These are phyloP conservation scores for Neurospora intermedia DNA, from an alignment of 495 filamentous ascomycete genomes.

Conservation along the genomic window DNA sequence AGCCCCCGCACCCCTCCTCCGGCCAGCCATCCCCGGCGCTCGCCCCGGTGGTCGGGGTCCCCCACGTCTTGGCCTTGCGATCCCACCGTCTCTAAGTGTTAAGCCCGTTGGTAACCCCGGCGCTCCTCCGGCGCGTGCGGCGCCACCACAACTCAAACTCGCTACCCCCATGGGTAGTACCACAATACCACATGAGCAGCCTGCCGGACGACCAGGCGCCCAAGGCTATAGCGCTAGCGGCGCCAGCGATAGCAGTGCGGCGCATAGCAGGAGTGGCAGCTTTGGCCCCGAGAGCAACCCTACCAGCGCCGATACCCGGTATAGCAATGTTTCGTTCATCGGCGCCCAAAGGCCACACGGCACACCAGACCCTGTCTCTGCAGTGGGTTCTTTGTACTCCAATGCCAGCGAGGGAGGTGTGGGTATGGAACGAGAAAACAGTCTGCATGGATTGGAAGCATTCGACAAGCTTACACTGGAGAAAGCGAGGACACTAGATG, in stretches of 20 bases:
- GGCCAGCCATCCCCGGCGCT: slow-evolving; percentile 70
- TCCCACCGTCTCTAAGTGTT: slow-evolving; percentile 70
- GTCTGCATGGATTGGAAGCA: slow-evolving; percentile 54
- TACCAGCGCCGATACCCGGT: slow-evolving; percentile 71
- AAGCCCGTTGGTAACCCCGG: slow-evolving; percentile 49
- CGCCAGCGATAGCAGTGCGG: slow-evolving; percentile 53
- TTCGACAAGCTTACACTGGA: slow-evolving; percentile 67
- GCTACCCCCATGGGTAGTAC: slow-evolving; percentile 76
- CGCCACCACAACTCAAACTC: slow-evolving; percentile 62
- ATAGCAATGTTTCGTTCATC: slow-evolving; percentile 64
- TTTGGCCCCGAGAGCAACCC: slow-evolving; percentile 64
- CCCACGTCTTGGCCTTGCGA: slow-evolving; percentile 76
- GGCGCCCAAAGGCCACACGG: slow-evolving; percentile 42
- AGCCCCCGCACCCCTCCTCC: slow-evolving; percentile 66
- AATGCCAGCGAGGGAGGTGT: slow-evolving; percentile 52
- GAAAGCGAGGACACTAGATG: slow-evolving; percentile 71
- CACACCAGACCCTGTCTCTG: slow-evolving; percentile 78
- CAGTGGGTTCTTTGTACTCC: slow-evolving; percentile 74
- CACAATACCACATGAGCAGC: slow-evolving; percentile 51
- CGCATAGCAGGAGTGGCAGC: slow-evolving; percentile 63
- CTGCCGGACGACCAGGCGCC: slow-evolving; percentile 27
- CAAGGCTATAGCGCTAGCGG: slow-evolving; percentile 55
- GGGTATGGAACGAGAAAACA: slow-evolving; percentile 67
- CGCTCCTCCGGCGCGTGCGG: slow-evolving; percentile 38
- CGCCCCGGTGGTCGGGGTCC: slow-evolving; percentile 53